Evolutionary conservation across 1,284 basidiomycete species (phyloP), one percentile per base, ranked within the genome.

Genomic region (Tilletia setariae): DNA sequence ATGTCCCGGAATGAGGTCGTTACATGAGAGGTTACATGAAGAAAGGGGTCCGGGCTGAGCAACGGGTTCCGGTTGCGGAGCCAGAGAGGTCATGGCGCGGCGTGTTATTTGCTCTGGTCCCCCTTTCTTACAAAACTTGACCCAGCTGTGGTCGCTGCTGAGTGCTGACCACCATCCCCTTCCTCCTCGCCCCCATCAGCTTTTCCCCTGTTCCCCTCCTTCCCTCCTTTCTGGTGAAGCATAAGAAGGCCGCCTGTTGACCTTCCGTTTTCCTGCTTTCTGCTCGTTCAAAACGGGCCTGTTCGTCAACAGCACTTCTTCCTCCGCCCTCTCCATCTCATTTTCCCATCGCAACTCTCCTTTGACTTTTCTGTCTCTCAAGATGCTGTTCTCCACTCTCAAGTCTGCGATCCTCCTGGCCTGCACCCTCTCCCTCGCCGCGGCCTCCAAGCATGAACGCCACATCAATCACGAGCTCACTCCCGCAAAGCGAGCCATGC

Each of bases 381-480:
- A n/a, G 21, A 61, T 61, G 56, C 32, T 30, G 2, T 35, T 61
- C 28, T 32, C 56, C 2, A 59, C 9, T 8, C 30, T 40, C 19
- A 61, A 35, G 30, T 40, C 28, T 32, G 32, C 30, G 30, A 4
- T 61, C 56, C 25, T 61, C 56, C 30, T 40, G 28, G n/a, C 32
- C 28, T 13, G 19, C 30, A 25, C 35, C 56, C 56, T 61, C 56
- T 19, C 56, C 3, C 15, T 35, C 56, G 23, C 56, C 28, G 25
- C 16, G 16, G 56, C 30, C 28, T 35, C 30, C 28, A 8, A 61
- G 28, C 56, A 61, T 30, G 28, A 61, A 15, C 16, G 19, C 30
- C 56, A 61, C 56, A 7, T 19, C 30, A 25, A 30, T 11, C 56
- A 61, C 56, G 56, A 61, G 30, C 56, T 61, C 56, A 61, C 56